phyloP scores from a whole-genome alignment of 345 rosid genomes.

The Salix koriyanagi region DNA sequence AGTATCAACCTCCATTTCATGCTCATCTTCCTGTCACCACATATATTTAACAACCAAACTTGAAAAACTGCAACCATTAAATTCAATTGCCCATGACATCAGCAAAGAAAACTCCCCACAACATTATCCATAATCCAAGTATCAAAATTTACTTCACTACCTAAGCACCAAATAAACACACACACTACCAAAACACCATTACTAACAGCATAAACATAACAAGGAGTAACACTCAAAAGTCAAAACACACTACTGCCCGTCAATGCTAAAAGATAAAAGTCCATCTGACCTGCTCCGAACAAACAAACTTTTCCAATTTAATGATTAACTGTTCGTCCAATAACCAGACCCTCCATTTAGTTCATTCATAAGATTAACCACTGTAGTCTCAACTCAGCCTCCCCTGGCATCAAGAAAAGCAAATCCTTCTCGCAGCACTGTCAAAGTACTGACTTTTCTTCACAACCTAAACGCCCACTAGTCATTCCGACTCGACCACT shows the following conservation, averaged over 20 bases:
- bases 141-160: not conserved
- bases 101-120: not conserved
- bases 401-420: not conserved
- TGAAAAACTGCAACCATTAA: not conserved
- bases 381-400: not conserved
- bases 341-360: not conserved
- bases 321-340: not conserved
- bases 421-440: not conserved
- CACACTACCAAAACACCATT: not conserved
- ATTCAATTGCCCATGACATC: not conserved
- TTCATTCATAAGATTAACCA: not conserved
- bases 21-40: conserved; percentile 55
- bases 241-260: not conserved
- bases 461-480: not conserved
- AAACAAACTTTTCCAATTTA: not conserved
- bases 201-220: not conserved
- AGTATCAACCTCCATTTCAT: conserved; percentile 87
- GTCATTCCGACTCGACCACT: not conserved
- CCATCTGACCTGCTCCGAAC: not conserved
- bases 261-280: not conserved
- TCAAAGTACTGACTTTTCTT: not conserved
- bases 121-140: not conserved
- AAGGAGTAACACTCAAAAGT: not conserved
- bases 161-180: not conserved
- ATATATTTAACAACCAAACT: not conserved